phyloP scores from a whole-genome alignment of 2,329 filamentous ascomycete species.

The Penicillium nordicum region DNA sequence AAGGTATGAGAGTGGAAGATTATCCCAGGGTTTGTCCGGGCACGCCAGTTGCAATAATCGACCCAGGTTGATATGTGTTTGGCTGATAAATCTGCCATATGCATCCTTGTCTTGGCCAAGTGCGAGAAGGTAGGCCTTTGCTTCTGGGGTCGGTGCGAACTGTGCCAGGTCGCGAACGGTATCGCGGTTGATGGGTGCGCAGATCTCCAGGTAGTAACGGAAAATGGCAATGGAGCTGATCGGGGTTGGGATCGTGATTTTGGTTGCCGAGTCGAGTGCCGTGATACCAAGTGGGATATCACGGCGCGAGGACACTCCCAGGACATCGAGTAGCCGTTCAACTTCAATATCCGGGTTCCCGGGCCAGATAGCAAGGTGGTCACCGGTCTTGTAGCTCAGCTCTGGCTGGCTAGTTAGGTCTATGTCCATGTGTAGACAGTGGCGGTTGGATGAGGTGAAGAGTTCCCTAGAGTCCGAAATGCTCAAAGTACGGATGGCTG shows the following conservation, averaged over 20 bases:
- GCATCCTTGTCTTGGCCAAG: conserved; percentile 82
- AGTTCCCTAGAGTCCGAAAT: conserved; percentile 76
- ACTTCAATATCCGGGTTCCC: conserved; percentile 84
- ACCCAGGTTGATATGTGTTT: conserved; percentile 66
- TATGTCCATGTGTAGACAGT: conserved; percentile 87
- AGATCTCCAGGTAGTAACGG: conserved; percentile 90
- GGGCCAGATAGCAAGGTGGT: conserved; percentile 90
- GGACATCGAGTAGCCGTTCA: conserved; percentile 70
- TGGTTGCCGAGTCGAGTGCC: conserved; percentile 61
- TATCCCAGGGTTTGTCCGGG: conserved; percentile 68
- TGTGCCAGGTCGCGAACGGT: conserved; percentile 75
- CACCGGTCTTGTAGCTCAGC: conserved; percentile 85
- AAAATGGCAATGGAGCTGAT: conserved; percentile 83
- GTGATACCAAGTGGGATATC: conserved; percentile 54
- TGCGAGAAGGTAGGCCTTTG: conserved; percentile 76
- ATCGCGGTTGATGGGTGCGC: conserved; percentile 87
- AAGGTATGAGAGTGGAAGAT: conserved; percentile 80
- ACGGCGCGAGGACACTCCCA: conserved; percentile 54
- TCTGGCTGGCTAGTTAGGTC: conserved; percentile 74
- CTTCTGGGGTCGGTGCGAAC: conserved; percentile 71
- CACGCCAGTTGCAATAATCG: conserved; percentile 54
- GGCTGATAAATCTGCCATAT: conserved; percentile 73
- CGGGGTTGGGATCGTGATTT: conserved; percentile 82
- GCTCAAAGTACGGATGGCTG: conserved; percentile 78
- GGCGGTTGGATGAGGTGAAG: conserved; percentile 73